Conservation (phyloP, 2,329 filamentous ascomycete genomes). For the Ophiostoma australiae region DNA sequence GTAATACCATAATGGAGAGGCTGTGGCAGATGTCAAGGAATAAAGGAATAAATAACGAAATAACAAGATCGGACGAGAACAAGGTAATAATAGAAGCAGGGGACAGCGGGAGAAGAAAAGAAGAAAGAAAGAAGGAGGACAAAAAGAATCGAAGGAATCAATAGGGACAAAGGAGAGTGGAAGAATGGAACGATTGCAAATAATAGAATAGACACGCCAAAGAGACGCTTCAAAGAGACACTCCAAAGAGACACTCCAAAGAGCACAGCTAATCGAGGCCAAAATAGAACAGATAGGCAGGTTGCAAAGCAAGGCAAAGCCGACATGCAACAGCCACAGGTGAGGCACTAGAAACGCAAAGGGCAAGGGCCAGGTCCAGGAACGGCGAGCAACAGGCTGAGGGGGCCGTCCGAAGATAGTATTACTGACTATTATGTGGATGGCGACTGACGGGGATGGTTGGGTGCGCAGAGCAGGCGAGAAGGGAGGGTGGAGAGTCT, state of each 20-base stretch:
- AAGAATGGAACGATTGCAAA: neutral
- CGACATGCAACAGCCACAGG: conserved; percentile 15
- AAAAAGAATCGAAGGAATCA: conserved; percentile 13
- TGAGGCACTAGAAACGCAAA: conserved; percentile 17
- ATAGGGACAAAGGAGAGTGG: conserved; percentile 12
- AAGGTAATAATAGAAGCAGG: neutral
- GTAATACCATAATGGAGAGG: conserved; percentile 1
- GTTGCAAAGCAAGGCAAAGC: neutral
- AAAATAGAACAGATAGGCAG: conserved; percentile 14
- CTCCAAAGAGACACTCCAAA: neutral
- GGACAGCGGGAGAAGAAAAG: neutral
- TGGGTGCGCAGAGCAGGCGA: neutral
- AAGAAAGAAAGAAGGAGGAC: neutral
- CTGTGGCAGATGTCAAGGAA: neutral
- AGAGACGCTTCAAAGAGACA: neutral
- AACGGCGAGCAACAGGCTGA: conserved; percentile 8
- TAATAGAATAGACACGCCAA: neutral
- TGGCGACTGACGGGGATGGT: neutral
- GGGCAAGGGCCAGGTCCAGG: conserved; percentile 4
- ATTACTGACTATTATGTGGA: too few relatives aligned
- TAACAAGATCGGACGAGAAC: neutral
- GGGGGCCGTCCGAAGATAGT: neutral
- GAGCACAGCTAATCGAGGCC: neutral
- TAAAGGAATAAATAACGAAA: neutral
- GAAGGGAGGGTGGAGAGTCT: neutral